phyloP scores from a whole-genome alignment of 1,139 yeast species.

The Nakaseomyces uthaithaninus region DNA sequence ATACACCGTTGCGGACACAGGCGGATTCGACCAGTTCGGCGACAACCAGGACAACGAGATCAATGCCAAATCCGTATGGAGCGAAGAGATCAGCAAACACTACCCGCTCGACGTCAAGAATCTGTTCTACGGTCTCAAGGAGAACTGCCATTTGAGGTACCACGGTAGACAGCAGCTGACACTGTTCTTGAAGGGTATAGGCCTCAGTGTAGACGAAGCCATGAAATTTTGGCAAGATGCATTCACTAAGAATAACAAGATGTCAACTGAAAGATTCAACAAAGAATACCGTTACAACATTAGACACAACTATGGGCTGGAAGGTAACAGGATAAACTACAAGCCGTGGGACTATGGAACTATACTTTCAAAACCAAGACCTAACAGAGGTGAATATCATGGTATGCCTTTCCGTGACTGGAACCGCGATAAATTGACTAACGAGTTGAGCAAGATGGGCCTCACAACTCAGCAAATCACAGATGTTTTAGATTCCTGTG shows the following conservation, averaged over 20 bases:
- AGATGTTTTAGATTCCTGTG: constrained; percentile 57
- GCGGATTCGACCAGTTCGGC: constrained; percentile 32
- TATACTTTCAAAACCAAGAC: constrained; percentile 64
- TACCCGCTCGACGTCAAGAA: constrained; percentile 79
- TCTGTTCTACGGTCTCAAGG: constrained; percentile 52
- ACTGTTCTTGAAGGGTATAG: constrained; percentile 80
- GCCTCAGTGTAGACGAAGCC: constrained; percentile 81
- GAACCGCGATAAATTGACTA: constrained; percentile 49
- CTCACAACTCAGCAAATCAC: constrained; percentile 54
- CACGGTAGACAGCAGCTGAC: constrained; percentile 81
- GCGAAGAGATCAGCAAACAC: constrained; percentile 48
- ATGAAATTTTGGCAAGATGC: constrained; percentile 73
- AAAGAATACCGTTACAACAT: constrained; percentile 84
- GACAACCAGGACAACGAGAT: constrained; percentile 38
- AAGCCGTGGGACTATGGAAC: constrained; percentile 80
- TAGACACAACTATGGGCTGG: constrained; percentile 84
- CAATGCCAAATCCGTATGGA: constrained; percentile 54
- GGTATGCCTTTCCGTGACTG: constrained; percentile 91
- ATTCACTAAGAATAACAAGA: constrained; percentile 45
- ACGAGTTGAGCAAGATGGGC: constrained; percentile 57
- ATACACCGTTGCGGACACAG: constrained; percentile 46
- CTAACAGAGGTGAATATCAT: constrained; percentile 65
- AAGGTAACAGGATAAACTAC: constrained; percentile 81
- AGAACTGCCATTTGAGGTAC: constrained; percentile 68
- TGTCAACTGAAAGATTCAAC: constrained; percentile 66